Conservation (phyloP, 768 basidiomycete genomes). For the Amanita exitialis region DNA sequence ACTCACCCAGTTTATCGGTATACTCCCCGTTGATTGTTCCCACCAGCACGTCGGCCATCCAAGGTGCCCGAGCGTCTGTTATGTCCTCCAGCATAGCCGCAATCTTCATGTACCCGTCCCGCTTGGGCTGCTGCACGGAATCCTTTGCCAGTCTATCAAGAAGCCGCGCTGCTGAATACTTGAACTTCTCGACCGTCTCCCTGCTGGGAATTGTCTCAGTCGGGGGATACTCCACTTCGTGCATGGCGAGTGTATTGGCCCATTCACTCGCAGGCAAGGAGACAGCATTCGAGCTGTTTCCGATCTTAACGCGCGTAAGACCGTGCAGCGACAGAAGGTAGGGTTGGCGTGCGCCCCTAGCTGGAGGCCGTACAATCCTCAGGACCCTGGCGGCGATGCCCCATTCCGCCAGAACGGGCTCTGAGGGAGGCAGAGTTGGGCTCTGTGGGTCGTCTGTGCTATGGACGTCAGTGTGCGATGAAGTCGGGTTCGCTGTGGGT, state of each 20-base stretch:
- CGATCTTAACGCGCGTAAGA: constrained; percentile 52
- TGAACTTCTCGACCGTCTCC: constrained; percentile 58
- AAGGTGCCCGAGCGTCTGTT: constrained; percentile 48
- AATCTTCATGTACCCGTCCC: constrained; percentile 63
- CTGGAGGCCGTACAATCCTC: constrained; percentile 54
- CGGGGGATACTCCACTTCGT: constrained; percentile 39
- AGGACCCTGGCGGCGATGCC: constrained; percentile 66
- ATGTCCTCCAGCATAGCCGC: constrained; percentile 66
- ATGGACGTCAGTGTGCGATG: constrained; percentile 11
- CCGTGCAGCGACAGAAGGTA: constrained; percentile 70
- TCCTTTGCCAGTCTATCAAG: constrained; percentile 54
- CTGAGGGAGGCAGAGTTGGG: neutral
- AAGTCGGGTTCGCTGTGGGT: constrained; percentile 23
- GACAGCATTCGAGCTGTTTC: constrained; percentile 22
- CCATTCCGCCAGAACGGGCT: constrained; percentile 35
- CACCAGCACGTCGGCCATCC: constrained; percentile 74
- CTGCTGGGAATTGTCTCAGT: constrained; percentile 35
- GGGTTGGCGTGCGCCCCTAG: constrained; percentile 43
- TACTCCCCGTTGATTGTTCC: constrained; percentile 57
- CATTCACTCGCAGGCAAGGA: constrained; percentile 17
- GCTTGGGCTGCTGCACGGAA: constrained; percentile 37
- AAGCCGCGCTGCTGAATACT: constrained; percentile 52
- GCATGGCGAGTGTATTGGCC: constrained; percentile 23
- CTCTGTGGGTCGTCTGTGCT: neutral
- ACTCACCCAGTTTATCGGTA: constrained; percentile 61